Percentiles rank a stretch among this genome's conserved stretches.
These are phyloP conservation scores for Gastrolobium bilobum DNA, from an alignment of 306 rosid genomes.

Conservation along the genomic window DNA sequence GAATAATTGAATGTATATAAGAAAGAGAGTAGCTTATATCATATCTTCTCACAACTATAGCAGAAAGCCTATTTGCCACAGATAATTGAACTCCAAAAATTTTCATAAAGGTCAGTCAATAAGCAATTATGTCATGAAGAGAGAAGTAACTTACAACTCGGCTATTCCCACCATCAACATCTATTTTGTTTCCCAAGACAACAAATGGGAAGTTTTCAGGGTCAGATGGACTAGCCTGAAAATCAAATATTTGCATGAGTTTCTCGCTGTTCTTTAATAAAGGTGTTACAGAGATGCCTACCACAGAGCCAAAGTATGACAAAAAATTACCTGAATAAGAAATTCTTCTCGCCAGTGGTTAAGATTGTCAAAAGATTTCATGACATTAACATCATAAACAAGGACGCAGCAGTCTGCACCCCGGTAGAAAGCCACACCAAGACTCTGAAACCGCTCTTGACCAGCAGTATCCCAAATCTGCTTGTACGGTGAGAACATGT, in stretches of 20 bases:
- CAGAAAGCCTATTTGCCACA: background rate
- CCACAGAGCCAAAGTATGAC: background rate
- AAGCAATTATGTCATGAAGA: conserved; percentile 26
- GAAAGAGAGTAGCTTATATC: background rate
- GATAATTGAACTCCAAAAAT: background rate
- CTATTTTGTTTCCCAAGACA: conserved; percentile 98
- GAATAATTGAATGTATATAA: no score
- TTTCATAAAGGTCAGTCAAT: conserved; percentile 19
- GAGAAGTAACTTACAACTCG: conserved; percentile 80
- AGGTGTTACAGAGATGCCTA: background rate
- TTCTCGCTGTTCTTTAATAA: conserved; percentile 27
- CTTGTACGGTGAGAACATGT: conserved; percentile 27
- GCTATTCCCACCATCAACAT: conserved; percentile 97
- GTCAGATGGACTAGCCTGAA: conserved; percentile 98
- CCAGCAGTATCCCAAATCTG: conserved; percentile 99
- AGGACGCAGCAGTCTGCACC: conserved; percentile 99
- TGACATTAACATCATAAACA: conserved; percentile 95
- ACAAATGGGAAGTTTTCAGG: conserved; percentile 99
- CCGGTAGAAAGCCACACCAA: conserved; percentile 99
- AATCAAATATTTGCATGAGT: conserved; percentile 47
- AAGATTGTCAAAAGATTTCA: conserved; percentile 96
- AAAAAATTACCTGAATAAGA: conserved; percentile 84
- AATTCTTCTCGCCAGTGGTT: conserved; percentile 99
- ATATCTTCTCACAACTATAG: conserved; percentile 7
- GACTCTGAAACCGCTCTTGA: conserved; percentile 98